Evolutionary conservation across 2,329 filamentous ascomycete species (phyloP).

Genomic region (Dothideomycetes sp.): DNA sequence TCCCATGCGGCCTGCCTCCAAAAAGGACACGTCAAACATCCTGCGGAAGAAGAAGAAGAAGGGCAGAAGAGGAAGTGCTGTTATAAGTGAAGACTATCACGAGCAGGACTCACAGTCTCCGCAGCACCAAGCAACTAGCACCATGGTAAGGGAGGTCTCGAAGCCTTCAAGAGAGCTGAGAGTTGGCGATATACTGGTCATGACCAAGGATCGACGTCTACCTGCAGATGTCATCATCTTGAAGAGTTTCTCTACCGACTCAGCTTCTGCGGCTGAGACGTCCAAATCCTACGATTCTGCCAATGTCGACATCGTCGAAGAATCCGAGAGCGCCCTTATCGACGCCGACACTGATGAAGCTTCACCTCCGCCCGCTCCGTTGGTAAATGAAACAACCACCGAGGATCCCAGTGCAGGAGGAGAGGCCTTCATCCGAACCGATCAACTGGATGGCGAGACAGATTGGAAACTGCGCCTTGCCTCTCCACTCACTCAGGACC

Average conservation of each 20-base stretch:
- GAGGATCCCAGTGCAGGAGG: slow-evolving; percentile 42
- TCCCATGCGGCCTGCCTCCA: slow-evolving; percentile 8
- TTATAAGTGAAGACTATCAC: slow-evolving; percentile 22
- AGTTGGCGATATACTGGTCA: slow-evolving; percentile 89
- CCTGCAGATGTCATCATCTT: slow-evolving; percentile 90
- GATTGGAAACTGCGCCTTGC: slow-evolving; percentile 95
- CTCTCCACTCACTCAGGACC: slow-evolving; percentile 71
- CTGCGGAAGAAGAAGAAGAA: slow-evolving; percentile 20
- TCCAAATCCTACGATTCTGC: slow-evolving; percentile 11
- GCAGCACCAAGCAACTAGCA: slow-evolving; percentile 24
- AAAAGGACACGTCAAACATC: slow-evolving; percentile 6
- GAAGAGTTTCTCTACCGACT: slow-evolving; percentile 56
- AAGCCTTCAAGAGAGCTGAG: slow-evolving; percentile 82
- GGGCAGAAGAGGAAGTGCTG: slow-evolving; percentile 19
- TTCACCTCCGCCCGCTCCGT: slow-evolving; percentile 15
- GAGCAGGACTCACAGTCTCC: slow-evolving; percentile 51
- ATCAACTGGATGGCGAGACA: slow-evolving; percentile 94
- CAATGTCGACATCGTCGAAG: slow-evolving; percentile 27
- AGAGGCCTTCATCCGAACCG: slow-evolving; percentile 94
- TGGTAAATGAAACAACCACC: slow-evolving; percentile 22
- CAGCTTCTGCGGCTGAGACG: slow-evolving; percentile 31
- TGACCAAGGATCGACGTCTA: slow-evolving; percentile 83
- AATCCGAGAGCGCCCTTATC: slow-evolving; percentile 16
- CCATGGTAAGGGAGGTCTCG: slow-evolving; percentile 46
- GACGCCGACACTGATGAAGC: slow-evolving; percentile 14